phyloP scores from a whole-genome alignment of 2,329 filamentous ascomycete genomes.

The Boeremia exigua region DNA sequence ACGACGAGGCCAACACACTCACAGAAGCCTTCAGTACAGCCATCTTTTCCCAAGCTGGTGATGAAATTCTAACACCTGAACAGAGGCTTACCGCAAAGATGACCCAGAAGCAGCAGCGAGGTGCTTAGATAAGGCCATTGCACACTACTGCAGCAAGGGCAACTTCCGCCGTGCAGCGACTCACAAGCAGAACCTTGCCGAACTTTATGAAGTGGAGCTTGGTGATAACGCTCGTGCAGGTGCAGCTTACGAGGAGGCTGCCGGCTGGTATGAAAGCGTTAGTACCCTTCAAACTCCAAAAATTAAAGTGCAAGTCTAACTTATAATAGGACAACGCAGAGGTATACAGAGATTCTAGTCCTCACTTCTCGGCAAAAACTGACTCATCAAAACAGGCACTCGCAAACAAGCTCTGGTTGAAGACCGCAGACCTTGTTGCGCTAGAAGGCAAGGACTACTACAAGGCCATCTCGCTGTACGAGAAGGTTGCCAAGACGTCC shows the following conservation, averaged over 20 bases:
- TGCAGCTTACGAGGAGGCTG: constrained; percentile 83
- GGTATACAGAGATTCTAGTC: constrained; percentile 25
- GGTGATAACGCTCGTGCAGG: constrained; percentile 79
- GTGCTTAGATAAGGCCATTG: constrained; percentile 79
- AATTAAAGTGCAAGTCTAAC: constrained; percentile 23
- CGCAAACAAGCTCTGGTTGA: constrained; percentile 92
- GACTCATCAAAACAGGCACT: constrained; percentile 57
- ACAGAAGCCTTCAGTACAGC: constrained; percentile 79
- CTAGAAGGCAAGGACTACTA: constrained; percentile 78
- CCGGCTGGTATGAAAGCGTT: constrained; percentile 78
- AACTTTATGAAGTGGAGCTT: constrained; percentile 83
- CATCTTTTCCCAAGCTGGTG: not conserved
- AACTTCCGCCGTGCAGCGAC: constrained; percentile 91
- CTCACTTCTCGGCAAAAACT: constrained; percentile 29
- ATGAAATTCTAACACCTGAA: constrained; percentile 15
- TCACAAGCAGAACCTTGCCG: constrained; percentile 86
- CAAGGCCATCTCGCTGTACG: constrained; percentile 62
- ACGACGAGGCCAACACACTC: constrained; percentile 88
- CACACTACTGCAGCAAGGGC: constrained; percentile 85
- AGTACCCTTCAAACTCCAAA: constrained; percentile 11
- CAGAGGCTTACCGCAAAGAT: constrained; percentile 82
- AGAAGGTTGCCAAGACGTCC: constrained; percentile 78
- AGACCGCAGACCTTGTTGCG: constrained; percentile 86
- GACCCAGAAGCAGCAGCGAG: constrained; percentile 82
- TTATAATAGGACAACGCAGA: constrained; percentile 44